Evolutionary conservation across 73 alveolate genomes (phyloP).

Genomic region (Uronychia binucleata): DNA sequence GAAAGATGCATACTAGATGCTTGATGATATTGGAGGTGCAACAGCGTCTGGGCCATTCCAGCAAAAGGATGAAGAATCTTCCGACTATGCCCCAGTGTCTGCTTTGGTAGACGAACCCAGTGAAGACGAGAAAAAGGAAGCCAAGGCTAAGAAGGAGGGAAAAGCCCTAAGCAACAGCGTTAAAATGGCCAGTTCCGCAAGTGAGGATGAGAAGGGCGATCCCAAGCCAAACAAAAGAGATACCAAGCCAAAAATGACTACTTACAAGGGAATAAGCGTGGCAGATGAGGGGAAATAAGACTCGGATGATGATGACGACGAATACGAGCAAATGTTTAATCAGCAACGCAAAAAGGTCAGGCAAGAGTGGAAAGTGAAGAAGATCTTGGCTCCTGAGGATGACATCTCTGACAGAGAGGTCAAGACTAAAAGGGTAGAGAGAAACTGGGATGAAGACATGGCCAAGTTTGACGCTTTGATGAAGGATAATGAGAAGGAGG

Average conservation of each 20-base stretch:
- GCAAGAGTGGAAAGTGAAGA: neutral
- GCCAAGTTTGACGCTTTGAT: constrained; percentile 25
- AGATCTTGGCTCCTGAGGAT: constrained; percentile 1
- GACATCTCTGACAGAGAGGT: neutral
- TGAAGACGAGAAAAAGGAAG: constrained; percentile 10
- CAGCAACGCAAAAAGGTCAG: neutral
- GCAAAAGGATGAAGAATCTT: neutral
- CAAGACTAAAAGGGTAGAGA: constrained; percentile 12
- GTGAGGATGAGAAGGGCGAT: constrained; percentile 28
- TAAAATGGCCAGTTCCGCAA: constrained; percentile 8
- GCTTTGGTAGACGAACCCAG: constrained; percentile 1
- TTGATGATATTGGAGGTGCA: neutral
- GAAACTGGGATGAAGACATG: constrained; percentile 57
- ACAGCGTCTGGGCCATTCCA: neutral
- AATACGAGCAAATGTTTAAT: constrained; percentile 1
- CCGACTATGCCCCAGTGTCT: constrained; percentile 3
- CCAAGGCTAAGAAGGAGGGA: neutral
- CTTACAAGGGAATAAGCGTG: constrained; percentile 4
- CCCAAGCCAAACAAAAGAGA: neutral
- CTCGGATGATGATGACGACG: constrained; percentile 1
- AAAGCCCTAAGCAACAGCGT: constrained; percentile 8
- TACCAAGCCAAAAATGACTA: constrained; percentile 3
- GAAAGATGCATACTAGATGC: neutral
- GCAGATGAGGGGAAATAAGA: neutral
- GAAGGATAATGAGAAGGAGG: neutral